phyloP scores from a whole-genome alignment of 352 stramenopile genomes.

The Blastocystis sp. region DNA sequence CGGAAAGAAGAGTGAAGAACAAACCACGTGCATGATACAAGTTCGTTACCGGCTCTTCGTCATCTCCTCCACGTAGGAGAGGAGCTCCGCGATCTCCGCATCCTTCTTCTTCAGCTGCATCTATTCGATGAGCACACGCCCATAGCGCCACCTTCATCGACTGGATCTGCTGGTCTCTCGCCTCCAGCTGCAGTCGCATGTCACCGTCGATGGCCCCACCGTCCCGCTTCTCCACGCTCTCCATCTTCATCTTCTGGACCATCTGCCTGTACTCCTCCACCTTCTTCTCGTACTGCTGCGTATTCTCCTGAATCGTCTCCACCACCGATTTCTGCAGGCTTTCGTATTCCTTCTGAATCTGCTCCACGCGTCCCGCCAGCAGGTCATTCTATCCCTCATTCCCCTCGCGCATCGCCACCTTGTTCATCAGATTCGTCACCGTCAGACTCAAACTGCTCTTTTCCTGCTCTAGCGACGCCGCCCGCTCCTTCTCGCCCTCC shows the following conservation, averaged over 20 bases:
- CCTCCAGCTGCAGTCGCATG: neutral
- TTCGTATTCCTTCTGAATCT: constrained; percentile 11
- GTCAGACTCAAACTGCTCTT: neutral
- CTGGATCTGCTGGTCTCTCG: constrained; percentile 13
- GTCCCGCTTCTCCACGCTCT: neutral
- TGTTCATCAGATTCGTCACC: constrained; percentile 13
- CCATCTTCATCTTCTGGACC: constrained; percentile 7
- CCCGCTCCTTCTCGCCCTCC: neutral
- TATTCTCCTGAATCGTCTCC: neutral
- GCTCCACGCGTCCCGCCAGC: neutral
- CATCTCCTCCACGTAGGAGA: constrained; percentile 28
- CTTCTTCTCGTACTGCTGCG: constrained; percentile 7
- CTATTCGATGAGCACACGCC: neutral
- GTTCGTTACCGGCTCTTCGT: neutral
- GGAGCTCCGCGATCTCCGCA: neutral
- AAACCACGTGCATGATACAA: neutral
- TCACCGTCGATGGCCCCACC: neutral
- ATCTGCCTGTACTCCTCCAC: neutral
- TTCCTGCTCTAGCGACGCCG: neutral
- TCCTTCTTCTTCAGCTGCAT: neutral
- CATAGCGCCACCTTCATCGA: neutral
- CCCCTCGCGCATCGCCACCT: neutral
- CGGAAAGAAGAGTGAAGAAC: neutral
- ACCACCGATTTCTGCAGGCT: neutral
- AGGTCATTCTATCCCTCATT: constrained; percentile 15